Percentiles rank a stretch among this genome's conserved stretches.
These are phyloP conservation scores for Xanthoconium separans DNA, from an alignment of 1,284 basidiomycete genomes.

Conservation along the genomic window DNA sequence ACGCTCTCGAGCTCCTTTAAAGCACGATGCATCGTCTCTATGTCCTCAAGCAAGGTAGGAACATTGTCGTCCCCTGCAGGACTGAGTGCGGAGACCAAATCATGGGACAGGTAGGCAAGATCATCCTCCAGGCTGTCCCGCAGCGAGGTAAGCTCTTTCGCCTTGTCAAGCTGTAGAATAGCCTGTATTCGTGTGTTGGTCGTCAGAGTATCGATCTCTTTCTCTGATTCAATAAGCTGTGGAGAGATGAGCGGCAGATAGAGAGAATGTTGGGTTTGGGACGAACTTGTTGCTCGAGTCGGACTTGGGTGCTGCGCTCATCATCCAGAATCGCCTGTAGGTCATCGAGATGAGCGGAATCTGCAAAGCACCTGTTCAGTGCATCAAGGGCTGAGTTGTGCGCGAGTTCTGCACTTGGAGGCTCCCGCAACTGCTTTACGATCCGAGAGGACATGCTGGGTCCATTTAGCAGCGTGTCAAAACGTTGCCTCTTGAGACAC, in stretches of 20 bases:
- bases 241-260: conserved; percentile 41
- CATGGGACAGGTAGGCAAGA: conserved; percentile 62
- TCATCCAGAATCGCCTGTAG: conserved; percentile 41
- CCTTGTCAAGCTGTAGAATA: conserved; percentile 51
- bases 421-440: conserved; percentile 48
- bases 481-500: not conserved
- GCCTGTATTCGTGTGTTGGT: conserved; percentile 43
- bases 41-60: conserved; percentile 74
- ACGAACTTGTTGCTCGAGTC: conserved; percentile 46
- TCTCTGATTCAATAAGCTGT: conserved; percentile 60
- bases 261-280: conserved; percentile 4
- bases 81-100: conserved; percentile 57
- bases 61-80: conserved; percentile 41
- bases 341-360: conserved; percentile 47
- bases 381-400: conserved; percentile 40
- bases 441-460: conserved; percentile 54
- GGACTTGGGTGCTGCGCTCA: conserved; percentile 36
- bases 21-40: conserved; percentile 71
- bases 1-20: conserved; percentile 75
- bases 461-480: not conserved
- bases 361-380: conserved; percentile 47
- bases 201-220: conserved; percentile 44
- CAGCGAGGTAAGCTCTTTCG: conserved; percentile 71
- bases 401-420: conserved; percentile 44
- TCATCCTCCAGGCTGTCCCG: conserved; percentile 79